Evolutionary conservation across 1,139 yeast species (phyloP).

Genomic region (Pichia sp.): DNA sequence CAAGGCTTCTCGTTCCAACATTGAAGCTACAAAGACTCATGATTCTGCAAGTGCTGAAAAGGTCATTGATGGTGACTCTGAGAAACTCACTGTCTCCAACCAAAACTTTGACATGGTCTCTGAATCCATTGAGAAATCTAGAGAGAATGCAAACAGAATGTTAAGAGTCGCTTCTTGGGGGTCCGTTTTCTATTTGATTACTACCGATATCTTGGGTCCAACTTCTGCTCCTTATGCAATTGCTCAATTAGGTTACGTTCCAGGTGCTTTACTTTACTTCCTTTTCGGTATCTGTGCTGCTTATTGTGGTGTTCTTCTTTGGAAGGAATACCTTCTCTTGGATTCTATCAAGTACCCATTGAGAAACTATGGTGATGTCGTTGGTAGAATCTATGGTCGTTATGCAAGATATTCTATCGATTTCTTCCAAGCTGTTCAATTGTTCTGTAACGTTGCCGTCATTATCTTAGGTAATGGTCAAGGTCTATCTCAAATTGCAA

Average conservation of each 20-base stretch:
- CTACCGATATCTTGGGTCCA: constrained; percentile 42
- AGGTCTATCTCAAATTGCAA: constrained; percentile 34
- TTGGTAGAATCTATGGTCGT: constrained; percentile 31
- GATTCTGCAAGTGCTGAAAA: not conserved
- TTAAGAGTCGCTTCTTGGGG: constrained; percentile 13
- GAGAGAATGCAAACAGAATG: constrained; percentile 12
- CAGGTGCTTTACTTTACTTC: constrained; percentile 34
- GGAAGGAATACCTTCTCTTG: constrained; percentile 18
- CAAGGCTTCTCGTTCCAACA: no score
- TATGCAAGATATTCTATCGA: constrained; percentile 29
- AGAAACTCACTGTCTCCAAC: not conserved
- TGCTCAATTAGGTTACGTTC: constrained; percentile 36
- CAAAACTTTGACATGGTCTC: constrained; percentile 1
- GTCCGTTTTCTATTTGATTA: constrained; percentile 37
- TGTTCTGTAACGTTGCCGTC: constrained; percentile 36
- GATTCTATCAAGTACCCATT: constrained; percentile 37
- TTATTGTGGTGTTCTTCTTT: constrained; percentile 22
- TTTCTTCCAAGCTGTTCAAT: constrained; percentile 33
- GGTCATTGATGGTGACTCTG: not conserved
- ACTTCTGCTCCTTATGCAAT: constrained; percentile 38
- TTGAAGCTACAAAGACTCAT: not conserved
- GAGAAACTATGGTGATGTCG: constrained; percentile 35
- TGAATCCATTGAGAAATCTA: constrained; percentile 7
- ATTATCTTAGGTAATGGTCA: constrained; percentile 36
- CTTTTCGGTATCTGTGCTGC: constrained; percentile 35